Evolutionary conservation across 805 yeast genomes (phyloP).

Genomic region (Saturnispora halmiae): DNA sequence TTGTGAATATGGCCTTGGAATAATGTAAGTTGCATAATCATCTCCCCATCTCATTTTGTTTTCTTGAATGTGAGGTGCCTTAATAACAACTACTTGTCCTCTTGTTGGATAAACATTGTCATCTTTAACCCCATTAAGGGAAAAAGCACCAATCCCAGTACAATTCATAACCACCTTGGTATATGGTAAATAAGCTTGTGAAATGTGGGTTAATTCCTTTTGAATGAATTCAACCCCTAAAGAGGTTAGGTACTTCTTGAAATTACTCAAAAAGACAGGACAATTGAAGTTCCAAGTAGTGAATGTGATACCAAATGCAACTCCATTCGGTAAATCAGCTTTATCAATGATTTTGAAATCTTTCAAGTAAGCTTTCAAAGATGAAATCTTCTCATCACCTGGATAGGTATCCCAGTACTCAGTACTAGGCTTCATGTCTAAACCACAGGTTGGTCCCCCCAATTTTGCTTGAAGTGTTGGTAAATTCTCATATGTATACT

Average conservation of each 20-base stretch:
- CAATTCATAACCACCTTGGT: conserved; percentile 60
- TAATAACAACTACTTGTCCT: conserved; percentile 70
- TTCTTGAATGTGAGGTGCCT: conserved; percentile 57
- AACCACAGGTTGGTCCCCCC: conserved; percentile 46
- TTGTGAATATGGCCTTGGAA: conserved; percentile 60
- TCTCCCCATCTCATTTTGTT: conserved; percentile 56
- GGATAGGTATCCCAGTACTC: conserved; percentile 52
- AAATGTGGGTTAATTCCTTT: conserved; percentile 40
- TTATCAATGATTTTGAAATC: conserved; percentile 34
- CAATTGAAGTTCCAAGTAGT: conserved; percentile 65
- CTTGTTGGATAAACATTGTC: conserved; percentile 57
- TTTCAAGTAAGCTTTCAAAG: conserved; percentile 40
- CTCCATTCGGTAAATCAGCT: conserved; percentile 41
- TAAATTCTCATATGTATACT: conserved; percentile 46
- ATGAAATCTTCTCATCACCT: conserved; percentile 36
- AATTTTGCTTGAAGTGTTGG: conserved; percentile 33
- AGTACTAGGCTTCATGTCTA: conserved; percentile 44
- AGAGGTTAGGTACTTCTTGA: conserved; percentile 35
- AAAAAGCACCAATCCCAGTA: conserved; percentile 62
- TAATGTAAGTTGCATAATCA: conserved; percentile 54
- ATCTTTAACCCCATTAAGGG: conserved; percentile 59
- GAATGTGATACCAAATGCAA: conserved; percentile 45
- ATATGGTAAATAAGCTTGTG: conserved; percentile 39
- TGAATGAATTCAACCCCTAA: conserved; percentile 46
- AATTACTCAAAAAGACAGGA: conserved; percentile 46